phyloP scores from a whole-genome alignment of 768 basidiomycete species.

The Lactarius trivialis region DNA sequence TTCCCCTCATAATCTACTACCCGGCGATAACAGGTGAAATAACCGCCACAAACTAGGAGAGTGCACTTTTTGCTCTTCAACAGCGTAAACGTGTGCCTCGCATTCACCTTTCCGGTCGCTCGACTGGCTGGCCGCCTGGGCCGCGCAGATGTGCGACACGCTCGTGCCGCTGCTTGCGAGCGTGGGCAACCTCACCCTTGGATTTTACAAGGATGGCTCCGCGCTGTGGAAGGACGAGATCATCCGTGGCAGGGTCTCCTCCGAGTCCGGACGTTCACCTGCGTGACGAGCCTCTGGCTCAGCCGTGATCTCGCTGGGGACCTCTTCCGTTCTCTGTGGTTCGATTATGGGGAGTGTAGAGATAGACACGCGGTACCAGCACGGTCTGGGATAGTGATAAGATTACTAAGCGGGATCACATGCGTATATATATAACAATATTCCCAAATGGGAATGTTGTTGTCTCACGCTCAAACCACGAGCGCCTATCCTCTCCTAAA shows the following conservation, averaged over 20 bases:
- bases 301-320: background rate
- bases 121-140: background rate
- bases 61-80: background rate
- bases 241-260: background rate
- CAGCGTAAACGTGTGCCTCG: background rate
- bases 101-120: background rate
- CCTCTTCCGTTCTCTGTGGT: background rate
- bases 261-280: background rate
- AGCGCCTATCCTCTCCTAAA: too few species aligned
- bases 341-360: too few species aligned
- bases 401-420: too few species aligned
- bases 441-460: too few species aligned
- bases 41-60: background rate
- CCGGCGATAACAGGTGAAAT: background rate
- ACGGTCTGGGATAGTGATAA: too few species aligned
- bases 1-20: background rate
- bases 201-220: background rate
- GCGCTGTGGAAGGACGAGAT: background rate
- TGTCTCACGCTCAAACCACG: too few species aligned
- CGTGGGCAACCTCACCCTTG: background rate
- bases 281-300: background rate
- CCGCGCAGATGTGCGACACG: background rate
- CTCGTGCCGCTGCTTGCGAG: background rate
- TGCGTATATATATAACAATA: too few species aligned
- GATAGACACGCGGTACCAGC: too few species aligned